phyloP scores from a whole-genome alignment of 169 alveolate species.

The Fabrea salina region DNA sequence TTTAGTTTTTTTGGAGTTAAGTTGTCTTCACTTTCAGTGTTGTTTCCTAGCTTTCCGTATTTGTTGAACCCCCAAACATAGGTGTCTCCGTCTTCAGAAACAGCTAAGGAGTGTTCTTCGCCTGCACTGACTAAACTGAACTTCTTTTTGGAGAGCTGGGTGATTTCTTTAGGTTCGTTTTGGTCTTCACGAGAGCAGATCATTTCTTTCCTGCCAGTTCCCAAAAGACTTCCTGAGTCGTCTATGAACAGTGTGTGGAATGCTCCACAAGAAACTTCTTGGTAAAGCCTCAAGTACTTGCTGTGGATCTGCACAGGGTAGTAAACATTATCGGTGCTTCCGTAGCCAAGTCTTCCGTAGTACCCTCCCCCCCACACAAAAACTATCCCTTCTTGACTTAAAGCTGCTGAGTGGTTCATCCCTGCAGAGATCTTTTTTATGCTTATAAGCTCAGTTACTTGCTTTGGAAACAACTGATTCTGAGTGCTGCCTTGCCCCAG shows the following conservation, averaged over 20 bases:
- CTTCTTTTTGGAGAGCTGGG: background rate
- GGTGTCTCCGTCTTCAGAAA: slow-evolving; percentile 45
- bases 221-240: background rate
- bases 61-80: slow-evolving; percentile 54
- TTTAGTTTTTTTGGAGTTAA: background rate
- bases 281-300: background rate
- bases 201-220: slow-evolving; percentile 1
- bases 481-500: slow-evolving; percentile 56
- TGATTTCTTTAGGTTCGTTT: background rate
- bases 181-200: background rate
- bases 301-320: slow-evolving; percentile 31
- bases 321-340: slow-evolving; percentile 37
- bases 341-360: slow-evolving; percentile 30
- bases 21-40: background rate
- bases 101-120: slow-evolving; percentile 55
- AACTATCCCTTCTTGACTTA: slow-evolving; percentile 11
- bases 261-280: slow-evolving; percentile 7
- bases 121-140: slow-evolving; percentile 44
- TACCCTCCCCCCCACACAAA: slow-evolving; percentile 26
- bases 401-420: slow-evolving; percentile 51
- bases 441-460: background rate
- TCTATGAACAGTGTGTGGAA: background rate
- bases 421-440: slow-evolving; percentile 65
- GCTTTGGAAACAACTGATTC: slow-evolving; percentile 12
- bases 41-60: slow-evolving; percentile 52